phyloP scores from a whole-genome alignment of 1,139 yeast genomes.

The Yamadazyma atlantica region DNA sequence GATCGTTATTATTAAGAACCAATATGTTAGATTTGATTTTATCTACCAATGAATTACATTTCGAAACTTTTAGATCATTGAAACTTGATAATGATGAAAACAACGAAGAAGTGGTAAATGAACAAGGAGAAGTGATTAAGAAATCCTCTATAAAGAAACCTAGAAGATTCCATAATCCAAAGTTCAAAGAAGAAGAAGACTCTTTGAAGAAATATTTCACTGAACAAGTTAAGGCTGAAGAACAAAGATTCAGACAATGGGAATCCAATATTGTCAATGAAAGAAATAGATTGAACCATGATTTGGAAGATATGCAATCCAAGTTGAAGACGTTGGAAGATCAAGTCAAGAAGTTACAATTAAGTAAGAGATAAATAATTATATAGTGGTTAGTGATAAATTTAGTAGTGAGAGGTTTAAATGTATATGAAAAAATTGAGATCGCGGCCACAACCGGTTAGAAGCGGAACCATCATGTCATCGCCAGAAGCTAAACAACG shows the following conservation, averaged over 20 bases:
- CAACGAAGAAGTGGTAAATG: slow-evolving; percentile 35
- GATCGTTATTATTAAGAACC: slow-evolving; percentile 85
- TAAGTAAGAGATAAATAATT: slow-evolving; percentile 36
- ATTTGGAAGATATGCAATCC: slow-evolving; percentile 82
- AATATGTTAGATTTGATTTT: slow-evolving; percentile 88
- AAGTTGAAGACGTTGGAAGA: slow-evolving; percentile 73
- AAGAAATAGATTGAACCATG: slow-evolving; percentile 90
- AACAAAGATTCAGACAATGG: slow-evolving; percentile 97
- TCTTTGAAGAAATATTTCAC: slow-evolving; percentile 92
- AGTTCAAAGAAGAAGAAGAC: slow-evolving; percentile 94
- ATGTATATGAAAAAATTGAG: too few species aligned
- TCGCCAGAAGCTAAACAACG: slow-evolving; percentile 15
- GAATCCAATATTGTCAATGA: slow-evolving; percentile 93
- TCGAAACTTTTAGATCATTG: slow-evolving; percentile 80
- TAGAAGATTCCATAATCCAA: slow-evolving; percentile 73
- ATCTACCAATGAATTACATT: slow-evolving; percentile 90
- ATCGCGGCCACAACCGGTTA: slow-evolving; percentile 10
- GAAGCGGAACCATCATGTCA: slow-evolving; percentile 7
- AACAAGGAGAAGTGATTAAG: slow-evolving; percentile 35
- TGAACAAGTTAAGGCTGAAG: slow-evolving; percentile 97
- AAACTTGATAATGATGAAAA: slow-evolving; percentile 67
- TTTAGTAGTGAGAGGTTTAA: too few species aligned
- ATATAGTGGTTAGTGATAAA: too few species aligned
- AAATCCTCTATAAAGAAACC: slow-evolving; percentile 43
- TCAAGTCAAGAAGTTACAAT: slow-evolving; percentile 67